Conservation (phyloP, 306 rosid species). For the Calophaca sinica region DNA sequence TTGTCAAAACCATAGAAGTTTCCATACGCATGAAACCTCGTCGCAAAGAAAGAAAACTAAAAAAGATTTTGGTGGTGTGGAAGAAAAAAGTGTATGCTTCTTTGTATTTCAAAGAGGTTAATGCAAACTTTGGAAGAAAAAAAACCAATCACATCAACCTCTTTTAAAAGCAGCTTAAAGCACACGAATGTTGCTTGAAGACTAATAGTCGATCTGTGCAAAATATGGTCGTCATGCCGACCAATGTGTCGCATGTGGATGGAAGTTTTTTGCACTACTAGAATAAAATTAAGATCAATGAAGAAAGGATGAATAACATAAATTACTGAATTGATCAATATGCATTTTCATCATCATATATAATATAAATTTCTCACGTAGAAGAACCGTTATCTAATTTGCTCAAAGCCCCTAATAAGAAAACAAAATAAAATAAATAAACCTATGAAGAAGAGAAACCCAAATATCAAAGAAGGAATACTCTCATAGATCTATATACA, state of each 20-base stretch:
- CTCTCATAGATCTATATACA: background rate
- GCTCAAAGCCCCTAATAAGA: background rate
- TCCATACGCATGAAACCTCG: background rate
- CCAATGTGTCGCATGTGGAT: constrained; percentile 72
- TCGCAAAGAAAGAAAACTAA: background rate
- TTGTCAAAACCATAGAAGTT: background rate
- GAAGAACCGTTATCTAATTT: background rate
- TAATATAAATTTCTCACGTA: background rate
- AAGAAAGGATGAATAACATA: background rate
- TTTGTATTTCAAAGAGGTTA: constrained; percentile 52
- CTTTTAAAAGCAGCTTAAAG: constrained; percentile 59
- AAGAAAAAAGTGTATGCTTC: constrained; percentile 51
- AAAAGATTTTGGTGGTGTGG: background rate
- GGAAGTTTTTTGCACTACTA: constrained; percentile 75
- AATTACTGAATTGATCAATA: background rate
- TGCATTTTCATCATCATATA: background rate
- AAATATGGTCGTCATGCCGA: constrained; percentile 86
- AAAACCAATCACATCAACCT: constrained; percentile 52
- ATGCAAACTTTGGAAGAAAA: constrained; percentile 5
- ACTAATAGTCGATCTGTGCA: constrained; percentile 64
- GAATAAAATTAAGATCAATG: background rate
- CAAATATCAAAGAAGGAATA: background rate
- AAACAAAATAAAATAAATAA: background rate
- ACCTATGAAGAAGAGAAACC: background rate
- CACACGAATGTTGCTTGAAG: constrained; percentile 47